These are phyloP conservation scores for Russula dissimulans DNA, from an alignment of 768 basidiomycete species.

Conservation along the genomic window DNA sequence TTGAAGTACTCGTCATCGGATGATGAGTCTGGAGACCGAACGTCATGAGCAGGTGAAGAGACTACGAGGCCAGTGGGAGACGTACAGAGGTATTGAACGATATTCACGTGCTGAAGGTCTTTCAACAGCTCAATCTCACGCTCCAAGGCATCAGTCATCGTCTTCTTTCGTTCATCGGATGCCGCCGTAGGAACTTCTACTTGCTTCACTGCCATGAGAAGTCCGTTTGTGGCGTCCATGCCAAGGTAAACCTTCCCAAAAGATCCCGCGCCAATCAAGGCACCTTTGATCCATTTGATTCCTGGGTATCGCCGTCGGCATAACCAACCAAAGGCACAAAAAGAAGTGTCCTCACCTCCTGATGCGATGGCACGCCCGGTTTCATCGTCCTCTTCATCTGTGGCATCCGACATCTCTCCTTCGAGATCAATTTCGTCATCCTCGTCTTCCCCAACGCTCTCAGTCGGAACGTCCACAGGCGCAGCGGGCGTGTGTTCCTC, in stretches of 20 bases:
- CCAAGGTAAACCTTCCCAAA: conserved; percentile 94
- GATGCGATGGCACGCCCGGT: conserved; percentile 46
- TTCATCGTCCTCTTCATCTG: conserved; percentile 39
- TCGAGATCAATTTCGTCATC: conserved; percentile 36
- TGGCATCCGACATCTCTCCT: conserved; percentile 32
- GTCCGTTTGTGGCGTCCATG: conserved; percentile 84
- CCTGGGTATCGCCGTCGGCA: conserved; percentile 27
- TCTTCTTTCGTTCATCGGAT: conserved; percentile 88
- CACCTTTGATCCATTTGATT: conserved; percentile 96
- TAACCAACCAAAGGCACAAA: background rate
- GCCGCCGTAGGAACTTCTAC: conserved; percentile 82
- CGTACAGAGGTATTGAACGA: conserved; percentile 96
- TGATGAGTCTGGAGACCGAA: conserved; percentile 66
- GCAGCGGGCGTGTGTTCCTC: conserved; percentile 25
- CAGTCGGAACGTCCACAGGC: conserved; percentile 27
- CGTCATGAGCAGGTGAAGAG: background rate
- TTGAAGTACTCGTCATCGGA: conserved; percentile 86
- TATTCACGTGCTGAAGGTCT: conserved; percentile 88
- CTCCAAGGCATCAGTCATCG: conserved; percentile 86
- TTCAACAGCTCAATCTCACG: conserved; percentile 91
- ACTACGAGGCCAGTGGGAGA: conserved; percentile 12
- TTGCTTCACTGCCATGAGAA: conserved; percentile 97
- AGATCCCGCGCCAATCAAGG: conserved; percentile 89
- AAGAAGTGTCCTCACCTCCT: conserved; percentile 35
- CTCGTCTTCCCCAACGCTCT: conserved; percentile 40